A percentile compares a stretch with the other conserved stretches of the same genome.
Conservation (phyloP, 1,284 basidiomycete genomes). For the Laetiporus sulphureus region DNA sequence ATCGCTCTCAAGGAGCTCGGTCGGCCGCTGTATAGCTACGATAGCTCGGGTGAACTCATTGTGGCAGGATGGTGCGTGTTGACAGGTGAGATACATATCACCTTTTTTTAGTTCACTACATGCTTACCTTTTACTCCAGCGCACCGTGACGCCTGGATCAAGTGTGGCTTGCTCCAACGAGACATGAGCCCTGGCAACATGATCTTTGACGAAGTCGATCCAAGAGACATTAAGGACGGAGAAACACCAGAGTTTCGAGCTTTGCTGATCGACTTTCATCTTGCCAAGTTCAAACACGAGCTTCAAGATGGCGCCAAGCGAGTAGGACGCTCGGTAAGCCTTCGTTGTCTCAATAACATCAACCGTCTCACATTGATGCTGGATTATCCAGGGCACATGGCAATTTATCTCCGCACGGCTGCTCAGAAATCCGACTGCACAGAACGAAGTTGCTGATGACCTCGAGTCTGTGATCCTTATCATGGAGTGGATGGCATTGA, state of each 20-base stretch:
- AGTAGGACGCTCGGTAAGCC: background rate
- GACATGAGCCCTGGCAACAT: background rate
- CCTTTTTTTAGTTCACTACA: background rate
- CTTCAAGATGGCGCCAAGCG: background rate
- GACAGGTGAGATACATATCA: background rate
- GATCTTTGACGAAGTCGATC: background rate
- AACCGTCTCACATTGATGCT: too few species aligned
- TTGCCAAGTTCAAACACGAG: slow-evolving; percentile 2
- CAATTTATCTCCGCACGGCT: background rate
- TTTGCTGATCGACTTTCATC: slow-evolving; percentile 7
- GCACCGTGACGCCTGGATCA: background rate
- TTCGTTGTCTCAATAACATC: too few species aligned
- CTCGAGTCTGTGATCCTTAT: background rate
- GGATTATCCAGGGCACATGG: background rate
- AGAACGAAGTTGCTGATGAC: background rate
- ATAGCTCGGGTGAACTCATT: background rate
- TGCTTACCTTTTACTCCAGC: background rate
- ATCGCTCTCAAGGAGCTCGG: background rate
- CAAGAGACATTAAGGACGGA: background rate
- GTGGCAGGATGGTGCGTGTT: background rate
- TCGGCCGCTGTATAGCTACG: background rate
- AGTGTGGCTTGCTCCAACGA: background rate
- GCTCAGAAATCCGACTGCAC: background rate
- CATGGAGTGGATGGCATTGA: background rate
- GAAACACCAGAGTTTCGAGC: background rate